phyloP scores from a whole-genome alignment of 2,329 filamentous ascomycete genomes.

The Ceratocystiopsis sp. region DNA sequence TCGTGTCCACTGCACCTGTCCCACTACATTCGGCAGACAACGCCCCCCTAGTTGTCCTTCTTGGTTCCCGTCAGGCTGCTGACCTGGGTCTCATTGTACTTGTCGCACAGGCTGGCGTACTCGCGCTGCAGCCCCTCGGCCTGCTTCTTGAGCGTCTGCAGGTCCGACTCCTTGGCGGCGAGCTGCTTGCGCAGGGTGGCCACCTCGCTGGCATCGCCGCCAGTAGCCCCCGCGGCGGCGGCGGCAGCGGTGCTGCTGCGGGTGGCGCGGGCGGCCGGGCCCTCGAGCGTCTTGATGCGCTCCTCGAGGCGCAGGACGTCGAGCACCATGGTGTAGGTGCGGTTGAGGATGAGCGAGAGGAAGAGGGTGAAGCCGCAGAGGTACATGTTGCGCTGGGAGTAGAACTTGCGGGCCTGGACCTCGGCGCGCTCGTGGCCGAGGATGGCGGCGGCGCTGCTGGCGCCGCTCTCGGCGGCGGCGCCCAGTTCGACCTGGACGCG shows the following conservation, averaged over 20 bases:
- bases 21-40: no score
- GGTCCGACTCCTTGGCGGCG: constrained; percentile 63
- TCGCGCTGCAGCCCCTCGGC: constrained; percentile 64
- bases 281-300: constrained; percentile 70
- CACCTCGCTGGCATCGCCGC: constrained; percentile 62
- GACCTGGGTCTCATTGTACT: constrained; percentile 45
- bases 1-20: no score
- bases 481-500: constrained; percentile 83
- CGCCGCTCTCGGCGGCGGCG: constrained; percentile 46
- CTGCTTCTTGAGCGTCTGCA: constrained; percentile 87
- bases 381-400: constrained; percentile 99
- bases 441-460: constrained; percentile 39
- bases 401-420: constrained; percentile 98
- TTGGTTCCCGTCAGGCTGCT: constrained; percentile 27
- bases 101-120: constrained; percentile 73
- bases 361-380: constrained; percentile 98
- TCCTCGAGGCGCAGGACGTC: constrained; percentile 85
- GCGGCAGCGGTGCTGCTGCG: constrained; percentile 47
- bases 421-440: constrained; percentile 92
- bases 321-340: constrained; percentile 94
- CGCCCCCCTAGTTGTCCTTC: constrained; percentile 35
- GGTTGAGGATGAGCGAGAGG: constrained; percentile 96
- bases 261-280: constrained; percentile 21
- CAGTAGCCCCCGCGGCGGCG: constrained; percentile 37
- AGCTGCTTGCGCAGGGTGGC: constrained; percentile 52